Conservation (phyloP, 441 rosid genomes). For the Corymbia calophylla region DNA sequence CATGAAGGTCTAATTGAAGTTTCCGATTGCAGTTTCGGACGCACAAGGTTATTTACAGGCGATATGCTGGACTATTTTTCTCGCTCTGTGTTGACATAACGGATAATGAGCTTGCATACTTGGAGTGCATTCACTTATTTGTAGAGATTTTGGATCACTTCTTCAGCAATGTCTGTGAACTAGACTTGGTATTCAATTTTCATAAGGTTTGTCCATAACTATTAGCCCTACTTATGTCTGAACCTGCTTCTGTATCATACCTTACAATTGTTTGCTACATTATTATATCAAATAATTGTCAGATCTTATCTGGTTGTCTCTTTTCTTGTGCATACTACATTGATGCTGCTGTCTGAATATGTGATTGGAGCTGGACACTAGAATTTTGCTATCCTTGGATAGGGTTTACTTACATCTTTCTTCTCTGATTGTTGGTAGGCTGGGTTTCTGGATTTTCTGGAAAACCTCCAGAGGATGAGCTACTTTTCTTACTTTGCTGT, state of each 20-base stretch:
- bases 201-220: constrained; percentile 55
- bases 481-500: background rate
- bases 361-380: background rate
- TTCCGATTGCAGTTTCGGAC: constrained; percentile 70
- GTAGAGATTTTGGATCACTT: constrained; percentile 98
- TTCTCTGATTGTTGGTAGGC: background rate
- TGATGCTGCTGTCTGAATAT: background rate
- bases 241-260: background rate
- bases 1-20: background rate
- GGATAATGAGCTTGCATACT: constrained; percentile 89
- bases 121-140: constrained; percentile 92
- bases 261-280: background rate
- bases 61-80: constrained; percentile 94
- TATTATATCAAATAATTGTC: background rate
- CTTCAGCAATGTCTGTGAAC: constrained; percentile 99
- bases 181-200: constrained; percentile 93
- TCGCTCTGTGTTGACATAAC: constrained; percentile 92
- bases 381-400: background rate
- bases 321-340: background rate
- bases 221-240: background rate
- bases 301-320: background rate
- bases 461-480: background rate
- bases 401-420: background rate
- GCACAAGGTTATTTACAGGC: constrained; percentile 91
- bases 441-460: background rate